Base-by-base conservation (phyloP, 2,329 filamentous ascomycete species). In the Colletotrichum spaethianum region DNA sequence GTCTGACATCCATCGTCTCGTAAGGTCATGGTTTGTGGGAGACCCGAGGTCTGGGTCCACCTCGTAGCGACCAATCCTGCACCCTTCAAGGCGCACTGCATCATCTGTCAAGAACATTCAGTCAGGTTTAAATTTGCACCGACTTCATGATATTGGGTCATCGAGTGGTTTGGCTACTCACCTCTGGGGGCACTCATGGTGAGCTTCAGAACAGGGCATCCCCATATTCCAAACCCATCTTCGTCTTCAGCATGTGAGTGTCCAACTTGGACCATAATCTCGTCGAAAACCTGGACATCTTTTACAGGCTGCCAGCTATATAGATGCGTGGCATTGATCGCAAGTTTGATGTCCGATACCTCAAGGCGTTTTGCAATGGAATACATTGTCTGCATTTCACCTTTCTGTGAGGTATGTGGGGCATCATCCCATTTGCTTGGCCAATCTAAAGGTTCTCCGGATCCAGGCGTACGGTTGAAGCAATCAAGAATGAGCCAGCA, bases 211-310 rank as follows among this genome's bases (percentile, higher is more conserved):
- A 31, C 11, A 8, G 52, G 66, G 26, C 42, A 63, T 20, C 33
- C 52, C 65, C 28, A 63, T 26, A 57, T 28, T 33, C 20, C 52
- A 4, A 26, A 28, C 6, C 36, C 42, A n/a, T 69, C 60, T 6
- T 57, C 60, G 1, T 26, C 40, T 8, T 69, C 14, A 2, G 33
- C 23, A 4, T 50, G 31, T 2, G 52, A 20, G 1, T 31, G 28
- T 9, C 68, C 68, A 6, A 71, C 63, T 55, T 67, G 40, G 8
- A 71, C 56, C 40, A 71, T 20, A 4, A 71, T 42, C 31, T 56
- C 31, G 42, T 67, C 63, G 26, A 71, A 56, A 7, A 57, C 63
- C 18, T 57, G 1, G 12, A 40, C 63, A 20, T 67, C 31, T 7
- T 60, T 14, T 1, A 62, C 2, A 11, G 16, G 6, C 4, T 69